Percentiles rank a stretch among this genome's conserved stretches.
These are phyloP conservation scores for Leccinum cinnamomeum DNA, from an alignment of 1,284 basidiomycete species.

Conservation along the genomic window DNA sequence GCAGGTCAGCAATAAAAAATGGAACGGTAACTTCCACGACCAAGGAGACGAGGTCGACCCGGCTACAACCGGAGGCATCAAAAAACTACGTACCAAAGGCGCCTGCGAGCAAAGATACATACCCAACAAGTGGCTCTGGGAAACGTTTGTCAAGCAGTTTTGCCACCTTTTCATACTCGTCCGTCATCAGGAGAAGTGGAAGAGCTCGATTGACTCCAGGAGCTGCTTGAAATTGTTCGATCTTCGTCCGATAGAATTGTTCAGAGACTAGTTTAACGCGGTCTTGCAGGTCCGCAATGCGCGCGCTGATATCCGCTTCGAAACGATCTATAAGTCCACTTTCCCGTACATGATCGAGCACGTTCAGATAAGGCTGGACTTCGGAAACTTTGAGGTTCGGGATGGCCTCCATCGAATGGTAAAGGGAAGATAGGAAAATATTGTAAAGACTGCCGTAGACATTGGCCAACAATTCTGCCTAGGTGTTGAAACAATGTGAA, in stretches of 20 bases:
- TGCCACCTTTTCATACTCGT: conserved; percentile 85
- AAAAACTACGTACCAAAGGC: background rate
- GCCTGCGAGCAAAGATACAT: conserved; percentile 28
- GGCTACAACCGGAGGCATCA: conserved; percentile 42
- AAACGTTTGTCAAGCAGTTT: conserved; percentile 86
- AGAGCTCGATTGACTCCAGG: conserved; percentile 78
- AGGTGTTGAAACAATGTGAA: conserved; percentile 17
- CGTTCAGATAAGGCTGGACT: conserved; percentile 59
- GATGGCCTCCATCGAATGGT: conserved; percentile 78
- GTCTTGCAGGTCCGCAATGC: conserved; percentile 69
- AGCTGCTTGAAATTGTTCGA: conserved; percentile 62
- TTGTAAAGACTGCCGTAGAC: conserved; percentile 80
- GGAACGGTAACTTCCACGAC: conserved; percentile 76
- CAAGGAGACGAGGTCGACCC: conserved; percentile 79
- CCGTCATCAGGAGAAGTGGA: conserved; percentile 79
- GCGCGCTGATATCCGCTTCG: conserved; percentile 62
- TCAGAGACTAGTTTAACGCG: conserved; percentile 69
- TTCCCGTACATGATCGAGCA: conserved; percentile 72
- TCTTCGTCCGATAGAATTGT: conserved; percentile 70
- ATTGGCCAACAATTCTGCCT: conserved; percentile 66
- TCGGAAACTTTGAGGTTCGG: conserved; percentile 71
- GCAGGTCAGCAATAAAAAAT: conserved; percentile 74
- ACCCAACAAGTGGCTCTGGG: conserved; percentile 80
- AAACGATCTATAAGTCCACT: conserved; percentile 67
- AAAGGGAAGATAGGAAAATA: conserved; percentile 82